Conservation (phyloP, 2,329 filamentous ascomycete genomes). For the Colletotrichum sansevieriae region DNA sequence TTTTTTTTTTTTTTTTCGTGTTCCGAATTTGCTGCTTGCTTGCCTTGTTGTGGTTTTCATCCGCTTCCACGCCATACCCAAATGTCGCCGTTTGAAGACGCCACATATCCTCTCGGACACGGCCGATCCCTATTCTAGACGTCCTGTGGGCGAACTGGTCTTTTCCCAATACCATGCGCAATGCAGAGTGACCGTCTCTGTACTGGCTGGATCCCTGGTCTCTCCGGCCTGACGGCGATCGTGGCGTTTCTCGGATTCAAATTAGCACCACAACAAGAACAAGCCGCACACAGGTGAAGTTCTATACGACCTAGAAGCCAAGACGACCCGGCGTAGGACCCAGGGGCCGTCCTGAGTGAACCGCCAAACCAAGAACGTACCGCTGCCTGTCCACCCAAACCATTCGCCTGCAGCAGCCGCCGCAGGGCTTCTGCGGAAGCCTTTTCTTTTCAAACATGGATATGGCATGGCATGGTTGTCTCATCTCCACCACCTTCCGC, state of each 20-base stretch:
- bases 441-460: slow-evolving; percentile 18
- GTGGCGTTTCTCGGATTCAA: slow-evolving; percentile 30
- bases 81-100: slow-evolving; percentile 26
- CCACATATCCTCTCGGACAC: slow-evolving; percentile 30
- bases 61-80: slow-evolving; percentile 21
- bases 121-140: slow-evolving; percentile 22
- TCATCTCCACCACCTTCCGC: slow-evolving; percentile 38
- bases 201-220: slow-evolving; percentile 2
- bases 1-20: slow-evolving; percentile 19
- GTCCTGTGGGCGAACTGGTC: slow-evolving; percentile 12
- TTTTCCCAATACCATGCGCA: slow-evolving; percentile 11
- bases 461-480: slow-evolving; percentile 33
- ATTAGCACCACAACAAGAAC: no score
- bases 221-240: slow-evolving; percentile 27
- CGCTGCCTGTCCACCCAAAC: slow-evolving; percentile 15
- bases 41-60: slow-evolving; percentile 13
- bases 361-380: slow-evolving; percentile 11
- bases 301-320: slow-evolving; percentile 16
- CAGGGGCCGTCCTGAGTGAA: slow-evolving; percentile 26
- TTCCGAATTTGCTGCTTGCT: not conserved
- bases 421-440: slow-evolving; percentile 19
- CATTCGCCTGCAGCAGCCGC: slow-evolving; percentile 38
- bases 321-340: slow-evolving; percentile 19
- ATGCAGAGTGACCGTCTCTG: slow-evolving; percentile 8
- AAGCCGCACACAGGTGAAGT: not conserved